Percentiles rank a stretch among this genome's conserved stretches.
phyloP scores from a whole-genome alignment of 805 yeast genomes.

The Kazachstania viticola region DNA sequence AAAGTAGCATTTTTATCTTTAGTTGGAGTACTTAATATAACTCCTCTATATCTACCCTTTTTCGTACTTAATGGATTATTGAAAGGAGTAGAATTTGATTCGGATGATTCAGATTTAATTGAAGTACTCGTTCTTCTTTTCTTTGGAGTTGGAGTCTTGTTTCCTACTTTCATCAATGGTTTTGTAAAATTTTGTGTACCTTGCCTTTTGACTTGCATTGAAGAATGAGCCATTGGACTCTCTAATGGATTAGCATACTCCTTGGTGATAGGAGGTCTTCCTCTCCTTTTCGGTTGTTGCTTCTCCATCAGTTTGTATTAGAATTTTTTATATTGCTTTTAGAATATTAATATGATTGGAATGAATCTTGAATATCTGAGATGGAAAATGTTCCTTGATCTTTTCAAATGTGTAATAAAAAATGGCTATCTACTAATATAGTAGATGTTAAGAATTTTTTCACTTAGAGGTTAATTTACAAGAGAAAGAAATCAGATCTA shows the following conservation, averaged over 20 bases:
- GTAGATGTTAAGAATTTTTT: too few relatives aligned
- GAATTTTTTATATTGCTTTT: too few relatives aligned
- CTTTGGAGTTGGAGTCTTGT: slow-evolving; percentile 16
- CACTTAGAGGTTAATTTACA: too few relatives aligned
- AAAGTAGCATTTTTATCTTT: neutral
- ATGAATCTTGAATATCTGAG: too few relatives aligned
- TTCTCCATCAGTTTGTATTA: neutral
- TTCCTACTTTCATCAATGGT: slow-evolving; percentile 27
- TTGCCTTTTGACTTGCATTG: slow-evolving; percentile 22
- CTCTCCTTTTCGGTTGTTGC: slow-evolving; percentile 16
- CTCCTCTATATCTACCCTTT: slow-evolving; percentile 22
- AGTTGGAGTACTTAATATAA: slow-evolving; percentile 9
- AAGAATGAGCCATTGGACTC: slow-evolving; percentile 28
- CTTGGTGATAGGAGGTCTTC: slow-evolving; percentile 27
- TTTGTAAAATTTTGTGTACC: slow-evolving; percentile 20
- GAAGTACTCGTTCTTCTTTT: slow-evolving; percentile 4
- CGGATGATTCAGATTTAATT: neutral
- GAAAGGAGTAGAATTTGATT: neutral
- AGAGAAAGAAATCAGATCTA: too few relatives aligned
- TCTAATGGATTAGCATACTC: slow-evolving; percentile 25
- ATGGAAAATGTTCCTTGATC: too few relatives aligned
- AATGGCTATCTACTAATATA: too few relatives aligned
- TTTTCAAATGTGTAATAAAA: too few relatives aligned
- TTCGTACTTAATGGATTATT: slow-evolving; percentile 6
- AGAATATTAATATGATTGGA: too few relatives aligned